A percentile compares a stretch with the other conserved stretches of the same genome.
phyloP scores from a whole-genome alignment of 2,329 filamentous ascomycete genomes.

The Macrophomina pseudophaseolina region DNA sequence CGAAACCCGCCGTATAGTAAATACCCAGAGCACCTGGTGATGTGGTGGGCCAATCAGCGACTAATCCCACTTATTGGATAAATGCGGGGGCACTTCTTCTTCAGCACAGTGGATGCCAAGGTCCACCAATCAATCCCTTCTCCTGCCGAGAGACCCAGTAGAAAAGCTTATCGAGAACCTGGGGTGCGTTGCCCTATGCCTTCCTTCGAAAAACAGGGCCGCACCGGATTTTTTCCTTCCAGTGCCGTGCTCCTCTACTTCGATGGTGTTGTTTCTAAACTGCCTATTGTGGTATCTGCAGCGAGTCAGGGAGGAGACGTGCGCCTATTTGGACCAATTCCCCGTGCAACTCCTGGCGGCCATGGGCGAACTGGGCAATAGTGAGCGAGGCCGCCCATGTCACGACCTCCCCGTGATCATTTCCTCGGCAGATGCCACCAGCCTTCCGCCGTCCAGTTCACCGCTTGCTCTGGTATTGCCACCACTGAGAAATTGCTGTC shows the following conservation, averaged over 20 bases:
- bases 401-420: background rate
- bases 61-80: constrained; percentile 3
- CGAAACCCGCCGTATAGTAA: constrained; percentile 19
- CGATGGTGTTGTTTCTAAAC: background rate
- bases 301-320: constrained; percentile 5
- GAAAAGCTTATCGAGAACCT: constrained; percentile 10
- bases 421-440: constrained; percentile 7
- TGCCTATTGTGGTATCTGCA: background rate
- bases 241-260: background rate
- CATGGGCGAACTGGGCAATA: background rate
- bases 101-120: background rate
- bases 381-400: background rate
- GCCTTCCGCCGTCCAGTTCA: background rate
- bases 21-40: background rate
- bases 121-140: constrained; percentile 9
- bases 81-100: constrained; percentile 20
- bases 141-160: background rate
- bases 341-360: constrained; percentile 4
- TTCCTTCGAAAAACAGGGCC: background rate
- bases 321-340: background rate
- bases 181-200: constrained; percentile 13
- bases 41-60: background rate
- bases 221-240: constrained; percentile 15
- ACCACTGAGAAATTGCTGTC: background rate
- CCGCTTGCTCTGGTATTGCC: constrained; percentile 14